These are phyloP conservation scores for Pseudogymnoascus sp. DNA, from an alignment of 2,329 filamentous ascomycete genomes.

Conservation along the genomic window DNA sequence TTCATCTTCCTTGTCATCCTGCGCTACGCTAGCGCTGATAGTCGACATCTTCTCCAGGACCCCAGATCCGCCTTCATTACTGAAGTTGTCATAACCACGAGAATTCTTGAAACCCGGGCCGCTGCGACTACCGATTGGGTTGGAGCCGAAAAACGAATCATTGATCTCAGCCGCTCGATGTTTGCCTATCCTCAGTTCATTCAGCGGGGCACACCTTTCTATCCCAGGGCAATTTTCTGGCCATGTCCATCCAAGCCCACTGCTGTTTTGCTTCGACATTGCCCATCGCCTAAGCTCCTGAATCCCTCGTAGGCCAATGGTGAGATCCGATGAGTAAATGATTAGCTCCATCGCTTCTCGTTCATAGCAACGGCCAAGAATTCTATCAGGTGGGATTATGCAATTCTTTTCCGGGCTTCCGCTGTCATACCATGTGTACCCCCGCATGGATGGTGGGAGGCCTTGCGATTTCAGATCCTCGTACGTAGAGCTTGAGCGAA, in stretches of 20 bases:
- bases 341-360: not conserved
- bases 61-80: not conserved
- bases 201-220: not conserved
- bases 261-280: not conserved
- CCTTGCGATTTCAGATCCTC: not conserved
- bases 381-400: not conserved
- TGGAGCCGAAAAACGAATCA: not conserved
- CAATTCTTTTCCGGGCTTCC: not conserved
- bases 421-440: constrained; percentile 6
- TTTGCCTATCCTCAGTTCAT: not conserved
- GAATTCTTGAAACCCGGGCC: not conserved
- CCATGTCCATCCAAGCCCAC: not conserved
- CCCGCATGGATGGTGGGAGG: not conserved
- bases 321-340: constrained; percentile 2
- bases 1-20: constrained; percentile 2
- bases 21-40: not conserved
- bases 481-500: not conserved
- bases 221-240: not conserved
- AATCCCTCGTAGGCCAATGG: not conserved
- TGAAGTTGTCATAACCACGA: not conserved
- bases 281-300: not conserved
- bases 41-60: constrained; percentile 3
- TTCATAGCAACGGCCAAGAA: constrained; percentile 8
- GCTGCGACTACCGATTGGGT: not conserved
- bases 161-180: not conserved